Percentiles rank a stretch among this genome's conserved stretches.
phyloP scores from a whole-genome alignment of 2,329 filamentous ascomycete species.

The Penicillium fuscoglaucum region DNA sequence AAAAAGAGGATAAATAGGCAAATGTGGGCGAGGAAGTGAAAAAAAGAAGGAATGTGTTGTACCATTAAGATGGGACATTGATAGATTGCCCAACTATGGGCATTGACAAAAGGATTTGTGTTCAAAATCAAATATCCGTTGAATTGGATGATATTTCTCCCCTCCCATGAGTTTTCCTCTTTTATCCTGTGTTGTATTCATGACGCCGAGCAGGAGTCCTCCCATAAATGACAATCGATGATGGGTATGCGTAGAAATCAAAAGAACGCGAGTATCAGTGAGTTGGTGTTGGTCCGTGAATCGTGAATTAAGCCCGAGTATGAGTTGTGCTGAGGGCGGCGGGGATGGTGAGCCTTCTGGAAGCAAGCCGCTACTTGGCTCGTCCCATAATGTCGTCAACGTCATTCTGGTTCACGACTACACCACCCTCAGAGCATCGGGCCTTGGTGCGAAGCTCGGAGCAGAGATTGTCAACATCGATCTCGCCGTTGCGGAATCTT shows the following conservation, averaged over 20 bases:
- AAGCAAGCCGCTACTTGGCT: conserved; percentile 25
- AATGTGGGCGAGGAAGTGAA: background rate
- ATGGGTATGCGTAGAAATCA: conserved; percentile 31
- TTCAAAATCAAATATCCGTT: background rate
- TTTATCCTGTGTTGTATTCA: conserved; percentile 18
- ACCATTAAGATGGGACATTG: background rate
- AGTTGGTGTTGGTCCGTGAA: conserved; percentile 17
- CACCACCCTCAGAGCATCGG: conserved; percentile 84
- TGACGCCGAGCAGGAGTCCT: conserved; percentile 21
- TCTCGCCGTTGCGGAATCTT: conserved; percentile 84
- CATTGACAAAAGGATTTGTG: background rate
- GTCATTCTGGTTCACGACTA: conserved; percentile 84
- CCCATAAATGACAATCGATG: conserved; percentile 21
- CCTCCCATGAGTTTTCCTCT: conserved; percentile 4
- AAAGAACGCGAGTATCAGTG: conserved; percentile 14
- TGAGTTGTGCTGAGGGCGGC: background rate
- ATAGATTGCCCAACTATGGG: conserved; percentile 2
- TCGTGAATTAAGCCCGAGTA: conserved; percentile 19
- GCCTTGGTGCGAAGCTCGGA: conserved; percentile 93
- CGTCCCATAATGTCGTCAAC: conserved; percentile 73
- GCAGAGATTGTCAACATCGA: conserved; percentile 91
- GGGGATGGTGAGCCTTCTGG: background rate
- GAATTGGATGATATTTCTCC: conserved; percentile 1
- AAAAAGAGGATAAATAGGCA: background rate
- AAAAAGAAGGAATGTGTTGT: background rate